Conservation (phyloP, 1,139 yeast genomes). For the Diutina neorugosa region DNA sequence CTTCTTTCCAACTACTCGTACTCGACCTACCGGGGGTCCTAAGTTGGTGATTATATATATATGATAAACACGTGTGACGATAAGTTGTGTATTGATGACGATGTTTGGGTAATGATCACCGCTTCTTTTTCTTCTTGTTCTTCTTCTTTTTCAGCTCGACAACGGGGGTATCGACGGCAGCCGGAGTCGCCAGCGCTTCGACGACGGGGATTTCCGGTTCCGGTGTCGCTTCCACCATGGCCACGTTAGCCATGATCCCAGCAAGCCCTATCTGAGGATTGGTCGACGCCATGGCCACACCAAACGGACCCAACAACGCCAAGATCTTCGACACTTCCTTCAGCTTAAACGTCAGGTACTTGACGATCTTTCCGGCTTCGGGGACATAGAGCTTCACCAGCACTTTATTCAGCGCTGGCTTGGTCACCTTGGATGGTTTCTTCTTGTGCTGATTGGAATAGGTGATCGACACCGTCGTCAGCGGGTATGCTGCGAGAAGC, state of each 20-base stretch:
- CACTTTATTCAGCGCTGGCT: constrained; percentile 25
- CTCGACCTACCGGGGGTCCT: constrained; percentile 81
- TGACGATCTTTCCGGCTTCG: constrained; percentile 53
- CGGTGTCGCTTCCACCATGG: not conserved
- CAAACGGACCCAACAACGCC: constrained; percentile 79
- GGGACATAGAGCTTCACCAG: constrained; percentile 67
- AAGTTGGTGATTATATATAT: too few relatives aligned
- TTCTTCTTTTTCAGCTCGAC: constrained; percentile 2
- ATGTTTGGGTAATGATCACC: not conserved
- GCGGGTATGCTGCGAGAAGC: constrained; percentile 2
- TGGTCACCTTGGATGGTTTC: constrained; percentile 11
- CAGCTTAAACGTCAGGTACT: constrained; percentile 46
- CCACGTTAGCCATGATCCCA: not conserved
- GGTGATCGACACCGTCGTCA: constrained; percentile 3
- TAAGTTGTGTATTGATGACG: not conserved
- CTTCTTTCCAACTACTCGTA: constrained; percentile 74
- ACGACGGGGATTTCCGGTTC: not conserved
- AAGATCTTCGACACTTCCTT: constrained; percentile 73
- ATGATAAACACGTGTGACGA: not conserved
- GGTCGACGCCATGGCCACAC: constrained; percentile 29
- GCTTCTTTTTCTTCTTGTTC: constrained; percentile 4
- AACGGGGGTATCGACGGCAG: constrained; percentile 1
- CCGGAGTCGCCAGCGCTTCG: not conserved
- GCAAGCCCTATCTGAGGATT: not conserved
- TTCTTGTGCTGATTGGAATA: constrained; percentile 7